Evolutionary conservation across 768 basidiomycete species (phyloP).

Genomic region (Infundibulicybe gibba): DNA sequence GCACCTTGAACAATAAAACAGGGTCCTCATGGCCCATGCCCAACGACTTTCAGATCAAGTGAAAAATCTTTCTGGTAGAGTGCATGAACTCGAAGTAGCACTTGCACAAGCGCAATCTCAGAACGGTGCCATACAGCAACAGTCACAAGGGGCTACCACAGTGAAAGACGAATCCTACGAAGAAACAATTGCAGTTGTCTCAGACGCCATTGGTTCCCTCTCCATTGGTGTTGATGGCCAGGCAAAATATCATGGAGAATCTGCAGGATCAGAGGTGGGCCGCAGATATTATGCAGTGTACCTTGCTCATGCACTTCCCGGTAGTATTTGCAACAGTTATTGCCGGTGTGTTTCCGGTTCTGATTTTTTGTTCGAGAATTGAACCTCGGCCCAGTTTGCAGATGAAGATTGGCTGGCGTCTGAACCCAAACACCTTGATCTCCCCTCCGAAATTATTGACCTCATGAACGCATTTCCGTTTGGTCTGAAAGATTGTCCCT

Average conservation of each 20-base stretch:
- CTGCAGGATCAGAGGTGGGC: constrained; percentile 45
- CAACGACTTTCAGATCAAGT: constrained; percentile 45
- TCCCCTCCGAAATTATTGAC: constrained; percentile 39
- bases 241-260: constrained; percentile 45
- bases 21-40: constrained; percentile 49
- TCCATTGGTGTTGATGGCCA: constrained; percentile 47
- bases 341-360: too few relatives aligned
- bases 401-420: constrained; percentile 13
- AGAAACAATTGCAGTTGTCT: constrained; percentile 23
- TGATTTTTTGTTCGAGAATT: too few relatives aligned
- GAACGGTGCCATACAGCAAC: background rate
- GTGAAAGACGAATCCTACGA: background rate
- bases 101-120: constrained; percentile 22
- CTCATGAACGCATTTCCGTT: constrained; percentile 48
- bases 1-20: constrained; percentile 11
- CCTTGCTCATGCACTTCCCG: too few relatives aligned
- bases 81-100: constrained; percentile 43
- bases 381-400: constrained; percentile 5
- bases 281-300: background rate
- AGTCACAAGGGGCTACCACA: background rate
- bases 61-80: constrained; percentile 33
- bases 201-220: constrained; percentile 43
- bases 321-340: too few relatives aligned
- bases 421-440: constrained; percentile 21
- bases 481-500: constrained; percentile 35